Base-by-base conservation (phyloP, 2,329 filamentous ascomycete species). In the Fusarium phyllophilum region DNA sequence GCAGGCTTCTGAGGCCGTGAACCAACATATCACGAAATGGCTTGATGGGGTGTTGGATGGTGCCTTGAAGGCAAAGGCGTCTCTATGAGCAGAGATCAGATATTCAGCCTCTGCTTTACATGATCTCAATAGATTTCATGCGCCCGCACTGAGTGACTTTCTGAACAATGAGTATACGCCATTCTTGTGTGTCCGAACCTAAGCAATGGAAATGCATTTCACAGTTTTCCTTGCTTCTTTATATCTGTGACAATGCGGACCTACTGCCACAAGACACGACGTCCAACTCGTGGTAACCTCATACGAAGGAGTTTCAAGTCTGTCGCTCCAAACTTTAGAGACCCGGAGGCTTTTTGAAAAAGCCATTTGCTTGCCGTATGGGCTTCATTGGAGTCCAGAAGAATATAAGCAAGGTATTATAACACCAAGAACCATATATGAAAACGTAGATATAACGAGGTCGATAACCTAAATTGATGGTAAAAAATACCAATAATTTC, bases 1-100 rank as follows among this genome's bases (percentile, higher is more conserved):
- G 85, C 90, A 97, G 85, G 89, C 89, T 72, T 87, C 92, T 0
- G 88, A 86, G 29, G 89, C 92, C 76, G 89, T 94, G 7, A 98
- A 98, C 81, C 81, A 79, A 56, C 84, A 91, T 68, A 86, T 97
- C 75, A 86, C 84, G 63, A 85, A 88, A 65, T 97, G 95, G 89
- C 75, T 97, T 54, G 68, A 74, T 68, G 86, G 88, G 65, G 86
- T 89, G 39, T 76, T 80, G 31, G 63, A 73, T 7, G 76, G 77
- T 20, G 72, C 64, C 14, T 51, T 77, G 62, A 81, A 81, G 74
- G 62, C 81, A 48, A 82, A 81, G 72, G 66, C 81, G 48, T 68
- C 76, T 45, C 66, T 83, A n/a, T 79, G 38, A 73, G 42, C 20
- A 14, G 31, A 18, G 31, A 41, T 38, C 54, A 41, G 18, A 39